Base-by-base conservation (phyloP, 192 early-diverging fungal genomes). In the Coemansia sp. region DNA sequence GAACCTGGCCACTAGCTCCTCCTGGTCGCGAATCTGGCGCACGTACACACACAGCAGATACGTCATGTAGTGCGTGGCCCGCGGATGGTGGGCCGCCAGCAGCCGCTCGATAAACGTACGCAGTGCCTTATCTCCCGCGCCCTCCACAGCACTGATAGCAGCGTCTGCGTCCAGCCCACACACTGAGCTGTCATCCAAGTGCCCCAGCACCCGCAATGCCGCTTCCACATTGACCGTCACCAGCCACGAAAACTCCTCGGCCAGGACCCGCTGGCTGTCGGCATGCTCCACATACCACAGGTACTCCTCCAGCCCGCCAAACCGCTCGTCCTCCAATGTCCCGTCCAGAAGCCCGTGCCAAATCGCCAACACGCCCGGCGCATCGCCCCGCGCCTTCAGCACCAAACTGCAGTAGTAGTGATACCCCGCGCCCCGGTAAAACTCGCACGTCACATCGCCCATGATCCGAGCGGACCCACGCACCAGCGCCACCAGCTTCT, bases 21-120 rank as follows among this genome's bases (percentile, higher is more conserved):
- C 34, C 17, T 16, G 7, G 25, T 64, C 67, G 22, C 51, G 43
- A 13, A 72, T 21, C 26, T 72, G 56, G 20, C 68, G 68, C 51
- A 73, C 69, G 16, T 73, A 65, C 16, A 42, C 63, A 1, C 39
- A 54, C 16, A 62, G 39, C 49, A 73, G 44, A 27, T 66, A 51
- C 4, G 69, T 73, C 63, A 58, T 61, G 26, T 66, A 66, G 47
- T 62, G 63, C 7, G 50, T 51, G 9, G 69, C 69, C 11, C 56
- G 51, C 9, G 44, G 20, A 23, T 73, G 69, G 11, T 22, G 17
- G 3, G 58, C 57, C 0, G 25, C 11, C 10, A 73, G 28, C 5
- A 73, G 57, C n/a, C 69, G 57, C 50, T 73, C 69, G 18, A 73
- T 66, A 22, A 73, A 56, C 14, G 26, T 41, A 3, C 69, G 63